A percentile compares a stretch with the other conserved stretches of the same genome.
phyloP scores from a whole-genome alignment of 805 yeast species.

The Lipomyces spencermartinsiae region DNA sequence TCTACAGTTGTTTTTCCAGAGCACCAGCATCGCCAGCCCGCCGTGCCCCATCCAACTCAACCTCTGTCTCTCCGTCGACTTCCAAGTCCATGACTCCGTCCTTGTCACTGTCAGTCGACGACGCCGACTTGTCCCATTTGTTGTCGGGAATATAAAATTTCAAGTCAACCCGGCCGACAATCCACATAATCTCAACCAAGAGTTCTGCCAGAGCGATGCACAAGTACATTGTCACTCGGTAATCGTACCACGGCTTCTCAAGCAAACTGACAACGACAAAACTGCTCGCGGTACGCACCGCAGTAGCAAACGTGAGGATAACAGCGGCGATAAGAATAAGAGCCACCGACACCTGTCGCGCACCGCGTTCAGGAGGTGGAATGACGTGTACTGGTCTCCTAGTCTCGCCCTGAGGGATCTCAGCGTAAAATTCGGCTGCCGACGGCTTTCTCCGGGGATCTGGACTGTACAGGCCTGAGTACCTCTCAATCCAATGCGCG shows the following conservation, averaged over 20 bases:
- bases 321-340: background rate
- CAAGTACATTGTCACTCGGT: conserved; percentile 8
- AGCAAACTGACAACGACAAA: background rate
- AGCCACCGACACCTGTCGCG: background rate
- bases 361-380: background rate
- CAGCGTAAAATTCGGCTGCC: background rate
- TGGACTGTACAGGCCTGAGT: background rate
- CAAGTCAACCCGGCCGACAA: conserved; percentile 5
- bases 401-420: background rate
- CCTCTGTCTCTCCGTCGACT: conserved; percentile 1
- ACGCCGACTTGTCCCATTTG: background rate
- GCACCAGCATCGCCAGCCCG: no score
- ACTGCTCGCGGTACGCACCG: background rate
- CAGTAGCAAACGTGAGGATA: conserved; percentile 1
- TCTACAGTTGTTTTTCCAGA: no score
- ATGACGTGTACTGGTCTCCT: background rate
- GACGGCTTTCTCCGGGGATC: background rate
- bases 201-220: conserved; percentile 3
- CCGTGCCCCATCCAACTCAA: background rate
- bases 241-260: conserved; percentile 3
- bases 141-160: conserved; percentile 6
- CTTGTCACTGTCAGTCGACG: background rate
- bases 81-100: background rate
- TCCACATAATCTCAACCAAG: background rate
- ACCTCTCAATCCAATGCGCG: conserved; percentile 1